Conservation (phyloP, 495 filamentous ascomycete genomes). For the Penicillium odoratum region DNA sequence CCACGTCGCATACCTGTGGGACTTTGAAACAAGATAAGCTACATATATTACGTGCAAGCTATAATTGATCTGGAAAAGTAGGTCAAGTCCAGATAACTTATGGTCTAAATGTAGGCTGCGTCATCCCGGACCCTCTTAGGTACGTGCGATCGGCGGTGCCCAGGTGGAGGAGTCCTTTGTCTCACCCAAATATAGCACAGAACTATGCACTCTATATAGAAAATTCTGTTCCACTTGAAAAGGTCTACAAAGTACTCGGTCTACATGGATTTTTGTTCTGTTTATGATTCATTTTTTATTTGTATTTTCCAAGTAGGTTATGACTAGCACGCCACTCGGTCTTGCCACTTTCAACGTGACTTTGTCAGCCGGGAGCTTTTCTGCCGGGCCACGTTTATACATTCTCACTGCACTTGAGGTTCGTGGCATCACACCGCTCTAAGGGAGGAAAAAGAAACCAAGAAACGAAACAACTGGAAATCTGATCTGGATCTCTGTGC, state of each 20-base stretch:
- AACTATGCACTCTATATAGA: neutral
- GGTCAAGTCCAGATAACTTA: neutral
- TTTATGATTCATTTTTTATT: too few species aligned
- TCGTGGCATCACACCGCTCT: neutral
- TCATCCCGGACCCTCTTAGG: constrained; percentile 1
- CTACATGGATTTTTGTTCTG: too few species aligned
- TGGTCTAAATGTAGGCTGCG: neutral
- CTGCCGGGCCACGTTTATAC: neutral
- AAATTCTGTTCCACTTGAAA: neutral
- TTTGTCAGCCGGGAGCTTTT: neutral
- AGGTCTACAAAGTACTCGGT: neutral
- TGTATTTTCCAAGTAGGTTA: too few species aligned
- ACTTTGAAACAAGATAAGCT: neutral
- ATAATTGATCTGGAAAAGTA: neutral
- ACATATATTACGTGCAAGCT: neutral
- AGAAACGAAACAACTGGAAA: neutral
- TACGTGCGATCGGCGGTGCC: constrained; percentile 2
- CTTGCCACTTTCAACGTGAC: neutral
- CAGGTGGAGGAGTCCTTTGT: constrained; percentile 1
- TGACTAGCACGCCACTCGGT: neutral
- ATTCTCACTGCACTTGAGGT: neutral
- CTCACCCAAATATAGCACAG: constrained; percentile 10
- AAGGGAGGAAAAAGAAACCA: neutral
- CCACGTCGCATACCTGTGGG: too few species aligned
- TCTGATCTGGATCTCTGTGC: neutral